A percentile compares a stretch with the other conserved stretches of the same genome.
These are phyloP conservation scores for Euptelea pleiosperma DNA, from an alignment of 164 flowering plant species.

Conservation along the genomic window DNA sequence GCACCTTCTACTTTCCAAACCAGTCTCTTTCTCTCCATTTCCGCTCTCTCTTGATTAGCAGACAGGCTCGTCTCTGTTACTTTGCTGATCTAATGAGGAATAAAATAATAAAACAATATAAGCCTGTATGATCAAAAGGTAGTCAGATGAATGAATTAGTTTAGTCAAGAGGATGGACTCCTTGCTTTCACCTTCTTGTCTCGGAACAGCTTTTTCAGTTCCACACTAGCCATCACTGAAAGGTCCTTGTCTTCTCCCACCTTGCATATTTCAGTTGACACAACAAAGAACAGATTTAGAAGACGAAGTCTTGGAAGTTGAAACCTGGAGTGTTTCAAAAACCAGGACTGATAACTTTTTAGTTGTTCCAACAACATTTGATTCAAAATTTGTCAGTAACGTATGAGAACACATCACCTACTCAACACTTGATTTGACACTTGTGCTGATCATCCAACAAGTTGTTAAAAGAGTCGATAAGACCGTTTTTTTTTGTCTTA, in stretches of 20 bases:
- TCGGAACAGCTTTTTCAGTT: slow-evolving; percentile 72
- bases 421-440: too few relatives aligned
- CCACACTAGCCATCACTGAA: slow-evolving; percentile 56
- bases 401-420: too few relatives aligned
- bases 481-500: too few relatives aligned
- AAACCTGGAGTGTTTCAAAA: too few relatives aligned
- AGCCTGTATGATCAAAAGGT: too few relatives aligned
- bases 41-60: slow-evolving; percentile 77
- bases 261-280: slow-evolving; percentile 30
- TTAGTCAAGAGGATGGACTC: background rate
- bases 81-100: slow-evolving; percentile 52
- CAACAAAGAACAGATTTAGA: background rate
- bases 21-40: slow-evolving; percentile 79
- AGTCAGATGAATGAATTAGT: background rate
- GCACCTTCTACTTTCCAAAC: slow-evolving; percentile 70
- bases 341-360: too few relatives aligned
- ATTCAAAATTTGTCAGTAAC: too few relatives aligned
- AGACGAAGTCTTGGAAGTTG: too few relatives aligned
- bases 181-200: slow-evolving; percentile 55
- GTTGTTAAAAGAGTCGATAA: too few relatives aligned
- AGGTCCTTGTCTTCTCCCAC: slow-evolving; percentile 75
- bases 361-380: background rate
- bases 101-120: background rate
- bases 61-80: slow-evolving; percentile 76
- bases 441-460: too few relatives aligned